These are phyloP conservation scores for Coemansia sp. DNA, from an alignment of 192 early-diverging fungal genomes.

Conservation along the genomic window DNA sequence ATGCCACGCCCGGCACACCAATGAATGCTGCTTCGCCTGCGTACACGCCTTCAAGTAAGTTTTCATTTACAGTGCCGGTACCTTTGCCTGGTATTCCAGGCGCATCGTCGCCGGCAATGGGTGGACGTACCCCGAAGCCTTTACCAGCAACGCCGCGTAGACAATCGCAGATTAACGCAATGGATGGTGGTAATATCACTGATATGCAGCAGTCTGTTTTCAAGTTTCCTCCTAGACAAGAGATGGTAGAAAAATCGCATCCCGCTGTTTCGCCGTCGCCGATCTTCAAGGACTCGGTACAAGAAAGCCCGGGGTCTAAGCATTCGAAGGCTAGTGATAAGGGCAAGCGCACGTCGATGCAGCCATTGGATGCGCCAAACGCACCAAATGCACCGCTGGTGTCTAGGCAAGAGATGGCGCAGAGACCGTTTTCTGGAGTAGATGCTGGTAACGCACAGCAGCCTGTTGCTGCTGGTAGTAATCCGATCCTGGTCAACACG, in stretches of 20 bases:
- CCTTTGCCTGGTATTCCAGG: neutral
- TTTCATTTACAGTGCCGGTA: constrained; percentile 20
- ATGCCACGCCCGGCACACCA: neutral
- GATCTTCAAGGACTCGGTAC: constrained; percentile 15
- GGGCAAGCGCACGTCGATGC: neutral
- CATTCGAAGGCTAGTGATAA: neutral
- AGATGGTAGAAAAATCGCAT: constrained; percentile 4
- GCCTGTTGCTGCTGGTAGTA: constrained; percentile 6
- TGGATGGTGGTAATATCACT: neutral
- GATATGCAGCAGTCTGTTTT: constrained; percentile 20
- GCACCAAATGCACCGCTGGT: neutral
- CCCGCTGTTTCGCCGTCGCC: constrained; percentile 23
- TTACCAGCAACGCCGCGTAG: constrained; percentile 33
- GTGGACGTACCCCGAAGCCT: constrained; percentile 23
- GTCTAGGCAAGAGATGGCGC: constrained; percentile 27
- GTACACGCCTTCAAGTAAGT: constrained; percentile 34
- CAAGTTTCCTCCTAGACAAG: constrained; percentile 31
- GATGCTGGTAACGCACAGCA: too few relatives aligned
- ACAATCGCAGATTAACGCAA: neutral
- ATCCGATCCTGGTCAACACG: constrained; percentile 20
- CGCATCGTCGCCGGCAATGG: constrained; percentile 1
- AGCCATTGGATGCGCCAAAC: neutral
- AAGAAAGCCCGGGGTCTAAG: neutral
- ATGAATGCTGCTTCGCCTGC: neutral
- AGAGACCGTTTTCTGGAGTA: constrained; percentile 5